phyloP scores from a whole-genome alignment of 306 rosid genomes.

The Castanea crenata region DNA sequence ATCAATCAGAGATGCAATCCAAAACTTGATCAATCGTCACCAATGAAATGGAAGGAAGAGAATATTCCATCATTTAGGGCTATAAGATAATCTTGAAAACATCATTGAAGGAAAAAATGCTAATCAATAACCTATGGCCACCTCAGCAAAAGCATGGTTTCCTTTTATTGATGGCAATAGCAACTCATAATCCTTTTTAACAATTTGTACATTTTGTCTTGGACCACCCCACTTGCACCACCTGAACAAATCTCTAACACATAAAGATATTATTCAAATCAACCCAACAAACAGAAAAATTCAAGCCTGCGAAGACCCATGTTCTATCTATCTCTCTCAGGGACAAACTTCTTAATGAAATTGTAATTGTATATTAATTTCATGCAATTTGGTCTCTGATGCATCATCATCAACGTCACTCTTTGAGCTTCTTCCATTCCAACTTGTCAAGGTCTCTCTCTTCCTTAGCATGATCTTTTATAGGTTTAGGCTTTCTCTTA shows the following conservation, averaged over 20 bases:
- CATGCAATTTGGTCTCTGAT: background rate
- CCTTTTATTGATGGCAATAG: slow-evolving; percentile 1
- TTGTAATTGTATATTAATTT: slow-evolving; percentile 1
- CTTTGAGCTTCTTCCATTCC: slow-evolving; percentile 8
- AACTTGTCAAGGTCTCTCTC: slow-evolving; percentile 28
- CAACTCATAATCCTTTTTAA: slow-evolving; percentile 16
- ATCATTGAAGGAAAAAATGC: background rate
- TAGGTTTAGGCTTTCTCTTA: slow-evolving; percentile 26
- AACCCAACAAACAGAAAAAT: slow-evolving; percentile 33
- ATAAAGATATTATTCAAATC: slow-evolving; percentile 23
- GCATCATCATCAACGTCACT: slow-evolving; percentile 46
- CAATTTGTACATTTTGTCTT: slow-evolving; percentile 7
- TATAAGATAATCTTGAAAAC: background rate
- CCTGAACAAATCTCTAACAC: slow-evolving; percentile 10
- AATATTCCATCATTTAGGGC: background rate
- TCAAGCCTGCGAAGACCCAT: slow-evolving; percentile 43
- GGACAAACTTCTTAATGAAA: slow-evolving; percentile 18
- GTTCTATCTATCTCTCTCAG: slow-evolving; percentile 26
- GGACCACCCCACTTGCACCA: slow-evolving; percentile 62
- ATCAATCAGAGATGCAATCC: background rate
- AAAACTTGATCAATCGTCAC: background rate
- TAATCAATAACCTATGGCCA: background rate
- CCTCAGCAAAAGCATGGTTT: slow-evolving; percentile 13
- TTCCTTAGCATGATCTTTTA: slow-evolving; percentile 30
- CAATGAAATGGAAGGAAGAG: background rate